phyloP scores from a whole-genome alignment of 2,329 filamentous ascomycete genomes.

The Cladosporium sp. region DNA sequence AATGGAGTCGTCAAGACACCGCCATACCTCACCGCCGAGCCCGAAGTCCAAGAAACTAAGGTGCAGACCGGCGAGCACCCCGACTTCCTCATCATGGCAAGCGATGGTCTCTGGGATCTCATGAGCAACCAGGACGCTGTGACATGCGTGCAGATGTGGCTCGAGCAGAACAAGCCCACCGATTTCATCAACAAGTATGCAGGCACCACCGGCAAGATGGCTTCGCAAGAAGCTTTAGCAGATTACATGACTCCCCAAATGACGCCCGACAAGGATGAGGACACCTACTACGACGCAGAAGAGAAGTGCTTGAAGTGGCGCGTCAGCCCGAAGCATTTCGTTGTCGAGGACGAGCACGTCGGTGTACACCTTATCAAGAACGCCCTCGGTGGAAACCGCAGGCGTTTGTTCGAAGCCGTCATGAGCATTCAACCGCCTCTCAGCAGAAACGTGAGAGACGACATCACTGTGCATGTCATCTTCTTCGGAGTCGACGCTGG shows the following conservation, averaged over 20 bases:
- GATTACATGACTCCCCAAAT: slow-evolving; percentile 4
- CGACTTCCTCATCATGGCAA: slow-evolving; percentile 66
- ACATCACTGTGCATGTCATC: slow-evolving; percentile 55
- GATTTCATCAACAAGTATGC: slow-evolving; percentile 25
- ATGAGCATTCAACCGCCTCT: slow-evolving; percentile 38
- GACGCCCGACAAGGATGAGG: slow-evolving; percentile 33
- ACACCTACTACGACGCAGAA: slow-evolving; percentile 37
- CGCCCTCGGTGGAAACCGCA: slow-evolving; percentile 51
- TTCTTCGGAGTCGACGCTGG: slow-evolving; percentile 48
- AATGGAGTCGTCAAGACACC: slow-evolving; percentile 51
- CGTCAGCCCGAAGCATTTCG: slow-evolving; percentile 46
- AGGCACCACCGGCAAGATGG: neutral
- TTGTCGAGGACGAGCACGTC: slow-evolving; percentile 54
- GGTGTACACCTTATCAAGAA: slow-evolving; percentile 56
- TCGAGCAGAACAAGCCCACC: slow-evolving; percentile 40
- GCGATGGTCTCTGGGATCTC: slow-evolving; percentile 62
- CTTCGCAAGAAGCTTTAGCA: neutral
- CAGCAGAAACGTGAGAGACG: slow-evolving; percentile 48
- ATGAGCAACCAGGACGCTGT: slow-evolving; percentile 38
- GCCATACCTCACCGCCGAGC: slow-evolving; percentile 68
- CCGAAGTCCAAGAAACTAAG: slow-evolving; percentile 60
- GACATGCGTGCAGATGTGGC: slow-evolving; percentile 56
- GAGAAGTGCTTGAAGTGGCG: slow-evolving; percentile 44
- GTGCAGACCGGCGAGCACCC: slow-evolving; percentile 45
- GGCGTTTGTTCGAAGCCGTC: slow-evolving; percentile 42